A percentile compares a stretch with the other conserved stretches of the same genome.
Conservation (phyloP, 192 early-diverging fungal species). For the Neocallimastix lanati region DNA sequence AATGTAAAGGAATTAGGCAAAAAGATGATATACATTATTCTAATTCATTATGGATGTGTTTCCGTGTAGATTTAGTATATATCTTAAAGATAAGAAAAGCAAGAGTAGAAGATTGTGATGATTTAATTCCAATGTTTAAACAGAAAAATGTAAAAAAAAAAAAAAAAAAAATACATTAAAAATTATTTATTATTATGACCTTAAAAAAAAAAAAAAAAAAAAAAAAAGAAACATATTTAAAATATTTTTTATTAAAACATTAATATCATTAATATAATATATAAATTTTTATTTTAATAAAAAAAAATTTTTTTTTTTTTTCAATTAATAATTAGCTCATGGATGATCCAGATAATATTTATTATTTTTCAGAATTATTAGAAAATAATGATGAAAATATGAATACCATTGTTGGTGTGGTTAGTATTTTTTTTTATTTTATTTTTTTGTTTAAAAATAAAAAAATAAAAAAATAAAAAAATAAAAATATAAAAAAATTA, state of each 20-base stretch:
- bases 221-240: too few relatives aligned
- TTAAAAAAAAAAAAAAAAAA: too few relatives aligned
- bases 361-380: conserved; percentile 20
- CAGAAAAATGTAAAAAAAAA: conserved; percentile 14
- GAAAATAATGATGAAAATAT: conserved; percentile 12
- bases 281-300: too few relatives aligned
- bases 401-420: conserved; percentile 27
- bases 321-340: conserved; percentile 7
- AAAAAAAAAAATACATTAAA: too few relatives aligned
- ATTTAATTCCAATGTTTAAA: conserved; percentile 29
- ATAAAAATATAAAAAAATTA: too few relatives aligned
- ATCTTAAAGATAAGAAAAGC: conserved; percentile 18
- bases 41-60: conserved; percentile 6
- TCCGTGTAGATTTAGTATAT: conserved; percentile 17
- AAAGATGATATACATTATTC: not conserved
- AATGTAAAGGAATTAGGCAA: not conserved
- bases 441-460: too few relatives aligned
- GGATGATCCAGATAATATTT: conserved; percentile 7
- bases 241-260: too few relatives aligned
- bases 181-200: too few relatives aligned
- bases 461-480: too few relatives aligned
- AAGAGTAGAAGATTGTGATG: conserved; percentile 35
- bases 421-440: too few relatives aligned
- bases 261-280: too few relatives aligned
- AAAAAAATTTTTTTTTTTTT: not conserved